These are phyloP conservation scores for Flaveria floridana DNA, from an alignment of 140 eudicot genomes.

Conservation along the genomic window DNA sequence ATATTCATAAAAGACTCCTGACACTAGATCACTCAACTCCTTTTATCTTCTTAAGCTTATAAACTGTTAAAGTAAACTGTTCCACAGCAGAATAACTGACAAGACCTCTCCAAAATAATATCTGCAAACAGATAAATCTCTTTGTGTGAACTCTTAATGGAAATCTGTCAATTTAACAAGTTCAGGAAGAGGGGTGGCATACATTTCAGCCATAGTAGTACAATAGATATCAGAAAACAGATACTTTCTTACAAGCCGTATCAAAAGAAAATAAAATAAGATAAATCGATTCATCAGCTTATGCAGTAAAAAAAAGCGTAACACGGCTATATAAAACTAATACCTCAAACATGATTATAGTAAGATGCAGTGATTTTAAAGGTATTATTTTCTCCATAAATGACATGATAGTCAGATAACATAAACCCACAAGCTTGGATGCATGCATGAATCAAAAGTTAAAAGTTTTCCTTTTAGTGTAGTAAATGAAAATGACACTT, in stretches of 20 bases:
- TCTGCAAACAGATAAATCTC: background rate
- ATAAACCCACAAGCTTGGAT: background rate
- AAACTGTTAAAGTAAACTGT: background rate
- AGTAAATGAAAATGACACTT: background rate
- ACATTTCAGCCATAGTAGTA: background rate
- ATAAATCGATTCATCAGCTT: background rate
- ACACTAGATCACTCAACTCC: background rate
- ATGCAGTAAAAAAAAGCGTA: background rate
- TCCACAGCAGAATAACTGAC: background rate
- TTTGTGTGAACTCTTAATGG: background rate
- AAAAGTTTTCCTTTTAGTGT: constrained; percentile 2
- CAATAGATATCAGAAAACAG: background rate
- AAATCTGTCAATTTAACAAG: background rate
- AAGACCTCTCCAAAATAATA: background rate
- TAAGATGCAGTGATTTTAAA: background rate
- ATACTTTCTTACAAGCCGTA: background rate
- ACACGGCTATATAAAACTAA: background rate
- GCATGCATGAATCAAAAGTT: background rate
- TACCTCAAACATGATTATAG: constrained; percentile 4
- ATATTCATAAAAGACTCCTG: background rate
- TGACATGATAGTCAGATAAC: background rate
- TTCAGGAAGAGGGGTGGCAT: background rate
- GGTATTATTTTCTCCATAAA: background rate
- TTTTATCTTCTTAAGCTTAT: constrained; percentile 8
- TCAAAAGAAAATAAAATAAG: background rate